phyloP scores from a whole-genome alignment of 306 rosid species.

The Biancaea sappan region DNA sequence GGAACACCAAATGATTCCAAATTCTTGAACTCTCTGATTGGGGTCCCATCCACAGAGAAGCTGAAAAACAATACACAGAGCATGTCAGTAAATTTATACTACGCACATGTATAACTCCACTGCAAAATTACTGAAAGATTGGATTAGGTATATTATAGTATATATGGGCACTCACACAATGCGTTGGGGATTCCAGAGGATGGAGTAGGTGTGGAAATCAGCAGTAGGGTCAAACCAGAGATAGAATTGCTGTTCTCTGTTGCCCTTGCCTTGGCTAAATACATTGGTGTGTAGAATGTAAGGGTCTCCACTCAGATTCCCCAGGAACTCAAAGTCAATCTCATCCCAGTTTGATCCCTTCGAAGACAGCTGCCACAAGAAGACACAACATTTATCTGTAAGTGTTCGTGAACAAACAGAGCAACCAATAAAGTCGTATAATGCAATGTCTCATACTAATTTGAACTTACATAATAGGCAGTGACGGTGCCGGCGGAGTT shows the following conservation, averaged over 20 bases:
- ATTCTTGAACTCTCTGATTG: conserved; percentile 18
- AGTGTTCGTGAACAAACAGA: neutral
- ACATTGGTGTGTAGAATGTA: conserved; percentile 78
- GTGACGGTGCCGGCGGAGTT: conserved; percentile 58
- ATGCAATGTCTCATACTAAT: too few species aligned
- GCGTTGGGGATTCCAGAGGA: conserved; percentile 69
- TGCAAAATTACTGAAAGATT: too few species aligned
- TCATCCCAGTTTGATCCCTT: conserved; percentile 75
- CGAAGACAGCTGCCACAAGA: conserved; percentile 52
- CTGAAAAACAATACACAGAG: neutral
- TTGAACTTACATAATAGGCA: conserved; percentile 47
- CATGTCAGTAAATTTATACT: neutral
- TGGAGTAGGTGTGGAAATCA: conserved; percentile 66
- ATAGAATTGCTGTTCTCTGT: conserved; percentile 69
- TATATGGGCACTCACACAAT: conserved; percentile 44
- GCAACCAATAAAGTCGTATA: too few species aligned
- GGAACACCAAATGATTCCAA: conserved; percentile 22
- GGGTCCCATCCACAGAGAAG: conserved; percentile 3
- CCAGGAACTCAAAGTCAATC: conserved; percentile 76
- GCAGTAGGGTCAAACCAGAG: conserved; percentile 79
- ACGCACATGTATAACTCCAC: too few species aligned
- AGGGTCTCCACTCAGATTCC: conserved; percentile 75
- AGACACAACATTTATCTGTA: neutral
- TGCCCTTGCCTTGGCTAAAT: conserved; percentile 65
- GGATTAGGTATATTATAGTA: too few species aligned